Base-by-base conservation (phyloP, 345 rosid species). In the Excoecaria cochinchinensis region DNA sequence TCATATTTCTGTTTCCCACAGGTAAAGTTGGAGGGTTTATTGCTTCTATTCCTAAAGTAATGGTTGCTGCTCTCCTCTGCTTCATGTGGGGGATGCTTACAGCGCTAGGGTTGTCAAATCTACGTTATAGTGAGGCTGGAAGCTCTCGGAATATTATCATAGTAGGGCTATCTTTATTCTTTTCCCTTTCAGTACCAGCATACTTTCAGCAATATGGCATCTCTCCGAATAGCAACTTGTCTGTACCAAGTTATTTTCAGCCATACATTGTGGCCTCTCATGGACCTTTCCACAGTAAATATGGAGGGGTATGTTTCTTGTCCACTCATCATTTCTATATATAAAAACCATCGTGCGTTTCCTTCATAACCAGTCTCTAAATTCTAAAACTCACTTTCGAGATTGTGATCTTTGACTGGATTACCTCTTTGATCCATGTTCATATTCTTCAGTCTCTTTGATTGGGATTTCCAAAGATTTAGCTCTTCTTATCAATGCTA, bases 11-110 rank as follows among this genome's bases (percentile, higher is more conserved):
- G 46, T 82, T 57, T 36, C 69, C 4, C 47, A 67, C 87, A 95
- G 99, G 99, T 79, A 95, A 95, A 85, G 94, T 95, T 67, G 98
- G 98, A 79, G 99, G 97, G 17, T 91, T 92, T 80, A 87, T 95
- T 51, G 99, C 99, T 80, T 95, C 96, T 8, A 93, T 93, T 78
- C 98, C 98, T 11, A 82, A 87, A 84, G 98, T 93, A 83, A 95
- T 95, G 92, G 97, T 95, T 79, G 99, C 98, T 71, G 92, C 98
- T 71, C 97, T 95, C 67, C 94, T 95, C 42, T 92, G 99, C 85
- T 90, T 90, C 84, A 95, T 95, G 99, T 95, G 98, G 98, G 99
- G 91, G 58, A 87, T 93, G 97, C 93, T 95, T 72, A 75, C 96
- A 10, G 99, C 99, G 8, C 84, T 92, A 76, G 99, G 99, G 66